Percentiles rank a stretch among this genome's conserved stretches.
Conservation (phyloP, 495 filamentous ascomycete species). For the Penicillium waksmanii region DNA sequence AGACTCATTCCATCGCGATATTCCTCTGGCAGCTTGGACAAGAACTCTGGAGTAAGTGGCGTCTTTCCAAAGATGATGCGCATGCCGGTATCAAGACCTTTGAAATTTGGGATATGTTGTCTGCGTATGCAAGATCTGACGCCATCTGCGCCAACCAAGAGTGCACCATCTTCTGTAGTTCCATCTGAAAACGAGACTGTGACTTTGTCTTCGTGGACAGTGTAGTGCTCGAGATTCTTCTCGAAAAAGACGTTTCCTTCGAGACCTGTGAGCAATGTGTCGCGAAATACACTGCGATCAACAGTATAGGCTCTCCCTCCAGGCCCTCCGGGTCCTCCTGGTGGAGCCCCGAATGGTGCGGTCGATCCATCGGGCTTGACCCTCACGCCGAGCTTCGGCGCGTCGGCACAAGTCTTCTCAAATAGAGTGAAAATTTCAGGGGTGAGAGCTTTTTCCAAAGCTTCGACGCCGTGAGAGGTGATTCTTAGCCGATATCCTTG, state of each 20-base stretch:
- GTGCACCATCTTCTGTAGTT: constrained; percentile 32
- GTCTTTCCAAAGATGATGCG: constrained; percentile 43
- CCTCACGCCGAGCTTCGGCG: constrained; percentile 20
- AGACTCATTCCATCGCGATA: constrained; percentile 20
- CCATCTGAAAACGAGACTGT: constrained; percentile 45
- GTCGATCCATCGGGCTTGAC: constrained; percentile 16
- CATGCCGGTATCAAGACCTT: constrained; percentile 45
- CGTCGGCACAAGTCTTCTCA: constrained; percentile 57
- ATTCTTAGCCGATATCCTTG: constrained; percentile 54
- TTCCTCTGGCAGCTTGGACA: constrained; percentile 5
- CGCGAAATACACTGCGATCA: constrained; percentile 34
- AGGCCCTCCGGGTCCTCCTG: constrained; percentile 9
- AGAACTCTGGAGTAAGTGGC: constrained; percentile 18
- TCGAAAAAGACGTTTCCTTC: constrained; percentile 46
- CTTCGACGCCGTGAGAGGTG: constrained; percentile 51
- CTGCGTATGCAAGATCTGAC: constrained; percentile 41
- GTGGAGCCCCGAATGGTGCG: constrained; percentile 14
- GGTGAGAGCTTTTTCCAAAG: constrained; percentile 54
- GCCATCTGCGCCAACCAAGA: constrained; percentile 54
- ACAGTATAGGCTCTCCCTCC: constrained; percentile 25
- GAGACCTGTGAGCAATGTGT: constrained; percentile 32
- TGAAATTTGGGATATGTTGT: constrained; percentile 46
- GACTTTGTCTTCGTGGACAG: constrained; percentile 31
- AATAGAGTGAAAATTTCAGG: constrained; percentile 50
- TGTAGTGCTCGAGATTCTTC: constrained; percentile 42